Base-by-base conservation (phyloP, 495 filamentous ascomycete species). In the Diplogelasinospora grovesii region DNA sequence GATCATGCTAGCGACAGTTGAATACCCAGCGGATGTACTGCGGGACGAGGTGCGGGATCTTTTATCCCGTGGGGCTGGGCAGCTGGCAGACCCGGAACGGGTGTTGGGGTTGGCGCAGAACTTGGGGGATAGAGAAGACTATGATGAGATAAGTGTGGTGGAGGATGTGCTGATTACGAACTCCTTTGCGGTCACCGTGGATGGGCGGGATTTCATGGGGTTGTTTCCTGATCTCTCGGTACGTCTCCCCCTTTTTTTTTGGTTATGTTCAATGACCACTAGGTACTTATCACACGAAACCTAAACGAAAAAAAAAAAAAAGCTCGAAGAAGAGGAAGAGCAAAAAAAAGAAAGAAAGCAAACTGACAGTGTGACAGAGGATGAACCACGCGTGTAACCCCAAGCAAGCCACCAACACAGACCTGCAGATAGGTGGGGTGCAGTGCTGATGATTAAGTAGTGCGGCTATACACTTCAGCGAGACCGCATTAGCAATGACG, bases 91-190 rank as follows among this genome's bases (percentile, higher is more conserved):
- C 10, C 27, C 46, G 10, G 46, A 46, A 24, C 45, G 35, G 22
- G 43, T 46, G 25, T 39, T 32, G 23, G 28, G 47, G 11, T 29
- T 60, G 30, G 30, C 54, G n/a, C 26, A 81, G 44, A 74, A 81
- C 35, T 81, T 82, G 45, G 81, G 81, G 56, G 80, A 74, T 7
- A 79, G 77, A 9, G 82, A 77, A 8, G 79, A 79, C 26, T n/a
- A n/a, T n/a, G 41, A 24, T 23, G 42, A 9, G 9, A 27, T 36
- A 16, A 24, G 20, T 8, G 68, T 80, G 10, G 54, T 78, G 30
- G 84, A 89, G 53, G 86, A 89, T 61, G 69, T 86, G 13, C 72
- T 85, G 45, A 68, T 79, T 10, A 86, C 84, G 69, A 66, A 66
- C 27, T 54, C 56, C 11, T 66, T 66, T 45, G 54, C 43, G 10